phyloP scores from a whole-genome alignment of 2,329 filamentous ascomycete species.

The Clarireedia paspali region DNA sequence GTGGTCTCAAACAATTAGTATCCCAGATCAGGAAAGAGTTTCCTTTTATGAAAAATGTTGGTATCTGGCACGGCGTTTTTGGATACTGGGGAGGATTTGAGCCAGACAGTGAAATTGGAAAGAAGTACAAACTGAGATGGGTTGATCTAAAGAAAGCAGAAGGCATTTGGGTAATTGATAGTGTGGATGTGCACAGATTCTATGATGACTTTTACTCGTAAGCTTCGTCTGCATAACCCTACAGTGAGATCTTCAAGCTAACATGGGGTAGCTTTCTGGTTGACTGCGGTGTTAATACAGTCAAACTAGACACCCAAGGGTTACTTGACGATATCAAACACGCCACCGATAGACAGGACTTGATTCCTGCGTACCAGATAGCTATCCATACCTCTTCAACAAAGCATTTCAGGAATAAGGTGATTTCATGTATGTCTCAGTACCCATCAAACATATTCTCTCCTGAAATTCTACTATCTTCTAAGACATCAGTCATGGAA shows the following conservation, averaged over 20 bases:
- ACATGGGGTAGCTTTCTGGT: conserved; percentile 8
- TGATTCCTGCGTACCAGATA: conserved; percentile 10
- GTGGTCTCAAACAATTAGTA: conserved; percentile 9
- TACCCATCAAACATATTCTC: conserved; percentile 11
- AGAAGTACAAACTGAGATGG: conserved; percentile 8
- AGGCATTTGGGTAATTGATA: conserved; percentile 11
- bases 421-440: conserved; percentile 17
- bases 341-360: neutral
- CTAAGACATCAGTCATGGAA: neutral
- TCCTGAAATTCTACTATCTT: conserved; percentile 5
- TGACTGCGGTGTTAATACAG: conserved; percentile 8
- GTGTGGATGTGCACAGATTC: conserved; percentile 7
- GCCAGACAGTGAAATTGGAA: conserved; percentile 7
- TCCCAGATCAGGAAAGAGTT: conserved; percentile 1
- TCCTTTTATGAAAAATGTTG: conserved; percentile 14
- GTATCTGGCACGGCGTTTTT: conserved; percentile 15
- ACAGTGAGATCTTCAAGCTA: neutral
- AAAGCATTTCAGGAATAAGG: conserved; percentile 9
- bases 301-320: conserved; percentile 14
- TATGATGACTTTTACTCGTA: conserved; percentile 16
- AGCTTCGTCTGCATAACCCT: neutral
- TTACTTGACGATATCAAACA: conserved; percentile 8
- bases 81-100: conserved; percentile 15
- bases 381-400: conserved; percentile 6
- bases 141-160: conserved; percentile 9